A percentile compares a stretch with the other conserved stretches of the same genome.
These are phyloP conservation scores for Termitomyces sp. DNA, from an alignment of 768 basidiomycete species.

Conservation along the genomic window DNA sequence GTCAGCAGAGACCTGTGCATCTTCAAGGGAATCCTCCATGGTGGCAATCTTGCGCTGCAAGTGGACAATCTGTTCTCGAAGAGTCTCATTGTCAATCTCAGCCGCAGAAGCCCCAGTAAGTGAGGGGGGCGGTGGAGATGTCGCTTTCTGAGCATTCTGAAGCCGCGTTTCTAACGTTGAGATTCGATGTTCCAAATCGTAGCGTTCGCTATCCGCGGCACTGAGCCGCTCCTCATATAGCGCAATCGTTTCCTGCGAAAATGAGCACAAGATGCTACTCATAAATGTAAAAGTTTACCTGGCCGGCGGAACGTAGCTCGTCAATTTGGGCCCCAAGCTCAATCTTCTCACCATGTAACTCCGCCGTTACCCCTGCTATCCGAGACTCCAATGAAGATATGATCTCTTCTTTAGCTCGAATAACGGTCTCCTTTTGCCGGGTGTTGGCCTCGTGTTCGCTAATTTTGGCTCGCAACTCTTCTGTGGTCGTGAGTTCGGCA, in stretches of 20 bases:
- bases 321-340: conserved; percentile 77
- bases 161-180: conserved; percentile 47
- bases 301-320: conserved; percentile 83
- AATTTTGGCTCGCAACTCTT: conserved; percentile 49
- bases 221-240: conserved; percentile 89
- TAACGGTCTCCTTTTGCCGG: conserved; percentile 43
- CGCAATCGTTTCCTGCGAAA: conserved; percentile 81
- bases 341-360: conserved; percentile 50
- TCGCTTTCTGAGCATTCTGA: conserved; percentile 22
- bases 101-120: conserved; percentile 60
- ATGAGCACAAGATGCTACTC: conserved; percentile 1
- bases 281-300: conserved; percentile 43
- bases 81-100: conserved; percentile 92
- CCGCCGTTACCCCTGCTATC: conserved; percentile 23
- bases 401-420: conserved; percentile 59
- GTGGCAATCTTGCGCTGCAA: conserved; percentile 70
- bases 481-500: conserved; percentile 36
- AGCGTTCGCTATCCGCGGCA: conserved; percentile 63
- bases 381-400: conserved; percentile 48
- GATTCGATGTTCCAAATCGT: conserved; percentile 72
- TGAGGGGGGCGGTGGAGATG: conserved; percentile 23
- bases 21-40: conserved; percentile 86
- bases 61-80: conserved; percentile 87
- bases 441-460: conserved; percentile 48
- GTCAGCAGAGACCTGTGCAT: conserved; percentile 65